A percentile compares a stretch with the other conserved stretches of the same genome.
phyloP scores from a whole-genome alignment of 352 stramenopile genomes.

The Pythium biforme region DNA sequence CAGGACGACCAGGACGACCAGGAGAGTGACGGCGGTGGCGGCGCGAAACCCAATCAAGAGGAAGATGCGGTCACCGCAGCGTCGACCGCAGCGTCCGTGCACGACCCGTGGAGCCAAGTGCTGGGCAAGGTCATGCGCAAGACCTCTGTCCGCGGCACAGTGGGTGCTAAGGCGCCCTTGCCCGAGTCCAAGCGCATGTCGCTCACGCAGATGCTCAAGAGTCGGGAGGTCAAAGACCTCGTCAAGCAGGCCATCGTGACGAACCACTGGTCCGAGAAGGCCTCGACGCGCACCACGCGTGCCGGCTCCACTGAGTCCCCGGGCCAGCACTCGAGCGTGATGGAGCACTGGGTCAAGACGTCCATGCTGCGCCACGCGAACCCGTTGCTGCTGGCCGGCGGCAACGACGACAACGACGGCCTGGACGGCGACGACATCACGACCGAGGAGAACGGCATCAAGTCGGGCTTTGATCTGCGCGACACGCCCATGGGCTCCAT shows the following conservation, averaged over 20 bases:
- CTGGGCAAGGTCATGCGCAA: slow-evolving; percentile 19
- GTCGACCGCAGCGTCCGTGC: not conserved
- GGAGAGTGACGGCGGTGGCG: not conserved
- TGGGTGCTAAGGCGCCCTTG: not conserved
- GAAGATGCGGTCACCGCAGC: not conserved
- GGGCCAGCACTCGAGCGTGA: slow-evolving; percentile 44
- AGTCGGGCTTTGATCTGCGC: slow-evolving; percentile 48
- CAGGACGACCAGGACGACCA: not conserved
- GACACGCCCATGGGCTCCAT: slow-evolving; percentile 32
- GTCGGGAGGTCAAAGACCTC: slow-evolving; percentile 56
- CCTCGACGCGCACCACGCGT: not conserved
- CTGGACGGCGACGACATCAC: slow-evolving; percentile 30
- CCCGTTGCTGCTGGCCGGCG: slow-evolving; percentile 1
- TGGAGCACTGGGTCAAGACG: slow-evolving; percentile 60
- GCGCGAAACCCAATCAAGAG: slow-evolving; percentile 4
- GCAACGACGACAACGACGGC: slow-evolving; percentile 9
- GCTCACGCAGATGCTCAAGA: slow-evolving; percentile 51
- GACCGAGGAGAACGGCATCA: slow-evolving; percentile 20
- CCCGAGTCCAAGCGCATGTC: slow-evolving; percentile 28
- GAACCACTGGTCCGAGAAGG: slow-evolving; percentile 17
- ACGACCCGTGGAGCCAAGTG: slow-evolving; percentile 19
- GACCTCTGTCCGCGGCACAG: not conserved
- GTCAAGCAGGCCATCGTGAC: slow-evolving; percentile 50
- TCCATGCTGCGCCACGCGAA: slow-evolving; percentile 35
- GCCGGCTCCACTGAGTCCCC: not conserved